Evolutionary conservation across 179 eudicot species (phyloP), one percentile per base, ranked within the genome.

Genomic region (Silene vulgaris): DNA sequence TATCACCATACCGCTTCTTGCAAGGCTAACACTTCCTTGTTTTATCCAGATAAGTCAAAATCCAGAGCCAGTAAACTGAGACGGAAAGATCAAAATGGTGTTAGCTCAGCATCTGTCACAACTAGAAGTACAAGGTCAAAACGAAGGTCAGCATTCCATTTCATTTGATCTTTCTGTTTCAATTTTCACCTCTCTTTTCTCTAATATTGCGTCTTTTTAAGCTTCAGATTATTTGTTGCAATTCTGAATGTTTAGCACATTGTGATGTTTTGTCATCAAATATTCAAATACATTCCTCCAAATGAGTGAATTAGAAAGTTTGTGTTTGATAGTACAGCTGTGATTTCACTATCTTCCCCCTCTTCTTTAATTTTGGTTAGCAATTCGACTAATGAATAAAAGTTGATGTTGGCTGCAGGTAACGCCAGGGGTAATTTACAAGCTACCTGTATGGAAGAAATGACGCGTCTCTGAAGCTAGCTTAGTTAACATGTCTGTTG

Each of bases 11-110:
- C 52, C 19, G 17, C 64, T 26, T 52, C 19, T n/a, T 14, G 5
- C 68, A 67, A 20, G 52, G 70, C 9, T 4, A 13, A 43, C 23
- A 45, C 45, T 69, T 11, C 11, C 23, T 71, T 78, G 29, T 14
- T 52, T 32, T 65, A 0, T 76, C 29, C 82, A 80, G 80, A 68
- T 17, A 61, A 26, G 80, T 56, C 78, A 30, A 79, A 65, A 75
- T 76, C 84, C 17, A 83, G 81, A 80, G 80, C 78, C 74, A 83
- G 86, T 76, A 86, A 85, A 61, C 74, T 76, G 73, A 86, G 77
- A 82, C 63, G 29, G 54, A 86, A 76, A 69, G 79, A 69, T 71
- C 75, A 79, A 75, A 80, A 68, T 23, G 80, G 28, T 63, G 82
- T 80, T 65, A 72, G 81, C 60, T 60, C 80, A 69, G 73, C 75